Percentiles rank a stretch among this genome's conserved stretches.
Evolutionary conservation across 148 eudicot genomes (phyloP).

Genomic region (Gaultheria prostrata): DNA sequence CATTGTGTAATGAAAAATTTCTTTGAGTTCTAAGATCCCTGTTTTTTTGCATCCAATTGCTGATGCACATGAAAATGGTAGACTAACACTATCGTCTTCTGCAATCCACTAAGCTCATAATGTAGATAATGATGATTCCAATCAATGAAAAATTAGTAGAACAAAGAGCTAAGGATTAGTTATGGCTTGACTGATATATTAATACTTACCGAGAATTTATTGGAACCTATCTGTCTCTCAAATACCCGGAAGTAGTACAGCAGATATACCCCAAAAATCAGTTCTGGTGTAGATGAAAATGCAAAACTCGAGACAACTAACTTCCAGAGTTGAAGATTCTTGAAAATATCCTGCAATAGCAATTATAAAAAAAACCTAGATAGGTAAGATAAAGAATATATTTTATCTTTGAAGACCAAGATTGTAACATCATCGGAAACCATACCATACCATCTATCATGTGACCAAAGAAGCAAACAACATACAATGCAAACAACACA

Average conservation of each 20-base stretch:
- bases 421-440: background rate
- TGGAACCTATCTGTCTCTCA: conserved; percentile 97
- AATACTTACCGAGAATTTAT: conserved; percentile 80
- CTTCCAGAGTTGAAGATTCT: conserved; percentile 84
- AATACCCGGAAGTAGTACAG: conserved; percentile 92
- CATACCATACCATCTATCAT: background rate
- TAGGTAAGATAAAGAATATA: background rate
- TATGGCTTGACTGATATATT: background rate
- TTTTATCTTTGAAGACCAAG: background rate
- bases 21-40: background rate
- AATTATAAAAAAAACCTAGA: background rate
- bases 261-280: conserved; percentile 81
- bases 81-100: background rate
- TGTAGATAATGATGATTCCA: background rate
- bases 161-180: background rate
- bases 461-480: background rate
- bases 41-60: background rate
- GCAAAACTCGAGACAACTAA: conserved; percentile 67
- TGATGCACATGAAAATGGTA: background rate
- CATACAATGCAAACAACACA: background rate
- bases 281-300: conserved; percentile 86
- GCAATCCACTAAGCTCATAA: background rate
- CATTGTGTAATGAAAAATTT: background rate
- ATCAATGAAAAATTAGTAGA: background rate
- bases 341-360: conserved; percentile 65